phyloP scores from a whole-genome alignment of 1,284 basidiomycete genomes.

The Apiotrichum brassicae region DNA sequence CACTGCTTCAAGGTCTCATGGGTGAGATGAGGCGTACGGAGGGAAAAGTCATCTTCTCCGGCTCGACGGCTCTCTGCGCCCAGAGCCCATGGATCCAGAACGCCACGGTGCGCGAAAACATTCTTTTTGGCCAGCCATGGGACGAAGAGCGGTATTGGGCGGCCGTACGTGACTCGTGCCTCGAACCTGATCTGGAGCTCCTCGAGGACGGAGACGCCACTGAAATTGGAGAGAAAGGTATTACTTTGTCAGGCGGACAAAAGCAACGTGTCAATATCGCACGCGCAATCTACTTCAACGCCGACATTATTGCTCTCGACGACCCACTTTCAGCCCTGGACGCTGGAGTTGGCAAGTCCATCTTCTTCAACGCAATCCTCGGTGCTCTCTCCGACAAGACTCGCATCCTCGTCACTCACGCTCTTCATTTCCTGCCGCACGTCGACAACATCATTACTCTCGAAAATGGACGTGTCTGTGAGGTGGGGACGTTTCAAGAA shows the following conservation, averaged over 20 bases:
- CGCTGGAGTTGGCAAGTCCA: conserved; percentile 75
- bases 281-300: conserved; percentile 75
- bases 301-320: conserved; percentile 79
- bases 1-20: conserved; percentile 59
- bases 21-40: conserved; percentile 66
- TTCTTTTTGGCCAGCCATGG: conserved; percentile 74
- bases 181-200: conserved; percentile 72
- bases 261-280: conserved; percentile 57
- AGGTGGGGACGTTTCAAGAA: conserved; percentile 67
- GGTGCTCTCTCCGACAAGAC: conserved; percentile 62
- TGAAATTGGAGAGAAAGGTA: conserved; percentile 79
- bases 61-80: conserved; percentile 65
- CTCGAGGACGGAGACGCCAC: conserved; percentile 76
- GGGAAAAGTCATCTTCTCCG: conserved; percentile 60
- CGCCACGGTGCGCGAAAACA: conserved; percentile 66
- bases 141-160: conserved; percentile 72
- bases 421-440: conserved; percentile 48
- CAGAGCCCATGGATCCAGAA: conserved; percentile 76
- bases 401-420: conserved; percentile 59
- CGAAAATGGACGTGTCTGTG: conserved; percentile 64
- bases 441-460: conserved; percentile 49
- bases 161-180: conserved; percentile 64
- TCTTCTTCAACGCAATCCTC: conserved; percentile 77
- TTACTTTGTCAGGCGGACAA: conserved; percentile 45
- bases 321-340: conserved; percentile 73